Conservation (phyloP, 768 basidiomycete species). For the Hydnomerulius pinastri region DNA sequence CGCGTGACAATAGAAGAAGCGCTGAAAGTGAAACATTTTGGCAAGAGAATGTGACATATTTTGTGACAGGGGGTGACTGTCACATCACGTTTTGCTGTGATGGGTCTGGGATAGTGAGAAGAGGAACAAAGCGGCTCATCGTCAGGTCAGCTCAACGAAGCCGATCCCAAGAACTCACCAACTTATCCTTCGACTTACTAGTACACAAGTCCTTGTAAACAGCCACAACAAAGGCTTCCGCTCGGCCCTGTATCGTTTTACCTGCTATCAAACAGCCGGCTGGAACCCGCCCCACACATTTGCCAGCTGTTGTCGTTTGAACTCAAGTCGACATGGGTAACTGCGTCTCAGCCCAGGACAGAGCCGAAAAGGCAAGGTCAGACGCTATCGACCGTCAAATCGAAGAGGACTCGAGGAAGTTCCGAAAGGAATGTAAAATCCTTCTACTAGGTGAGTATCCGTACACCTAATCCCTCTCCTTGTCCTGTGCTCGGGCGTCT, state of each 20-base stretch:
- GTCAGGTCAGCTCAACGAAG: conserved; percentile 10
- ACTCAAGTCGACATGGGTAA: conserved; percentile 54
- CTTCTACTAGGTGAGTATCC: conserved; percentile 77
- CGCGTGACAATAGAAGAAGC: conserved; percentile 18
- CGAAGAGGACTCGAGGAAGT: conserved; percentile 82
- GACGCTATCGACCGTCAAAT: conserved; percentile 81
- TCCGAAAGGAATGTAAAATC: conserved; percentile 91
- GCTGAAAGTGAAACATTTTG: not conserved
- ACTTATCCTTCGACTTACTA: not conserved
- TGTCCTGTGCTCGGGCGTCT: conserved; percentile 9
- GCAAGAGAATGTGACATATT: not conserved
- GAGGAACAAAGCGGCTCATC: conserved; percentile 26
- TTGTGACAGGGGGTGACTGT: conserved; percentile 18
- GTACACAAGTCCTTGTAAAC: not conserved
- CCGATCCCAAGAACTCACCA: conserved; percentile 9
- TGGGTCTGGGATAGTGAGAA: conserved; percentile 17
- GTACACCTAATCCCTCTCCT: conserved; percentile 2
- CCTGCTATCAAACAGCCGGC: not conserved
- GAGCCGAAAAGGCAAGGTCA: conserved; percentile 59
- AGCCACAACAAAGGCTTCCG: not conserved
- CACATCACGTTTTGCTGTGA: conserved; percentile 6
- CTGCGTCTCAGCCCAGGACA: conserved; percentile 60
- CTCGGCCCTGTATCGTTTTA: not conserved
- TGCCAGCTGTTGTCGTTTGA: not conserved
- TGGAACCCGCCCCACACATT: not conserved